phyloP scores from a whole-genome alignment of 345 rosid genomes.

The Camelina sativa region DNA sequence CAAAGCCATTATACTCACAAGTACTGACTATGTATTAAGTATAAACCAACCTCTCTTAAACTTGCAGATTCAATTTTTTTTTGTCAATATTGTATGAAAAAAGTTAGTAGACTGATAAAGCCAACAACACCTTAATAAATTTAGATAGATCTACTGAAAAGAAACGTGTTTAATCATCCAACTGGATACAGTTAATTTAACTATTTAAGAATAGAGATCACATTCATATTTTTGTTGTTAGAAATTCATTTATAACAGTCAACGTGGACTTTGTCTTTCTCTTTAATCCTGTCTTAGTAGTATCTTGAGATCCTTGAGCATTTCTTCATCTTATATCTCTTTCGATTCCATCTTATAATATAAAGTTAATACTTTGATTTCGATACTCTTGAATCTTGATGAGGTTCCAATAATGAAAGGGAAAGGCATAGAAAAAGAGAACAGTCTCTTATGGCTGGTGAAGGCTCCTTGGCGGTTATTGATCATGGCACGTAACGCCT shows the following conservation, averaged over 20 bases:
- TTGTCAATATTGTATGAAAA: background rate
- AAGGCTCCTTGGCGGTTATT: conserved; percentile 54
- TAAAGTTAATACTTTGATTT: conserved; percentile 2
- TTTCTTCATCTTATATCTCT: conserved; percentile 16
- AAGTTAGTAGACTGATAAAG: background rate
- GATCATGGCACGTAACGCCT: conserved; percentile 54
- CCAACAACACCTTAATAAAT: conserved; percentile 1
- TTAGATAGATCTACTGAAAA: background rate
- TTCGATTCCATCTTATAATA: conserved; percentile 13
- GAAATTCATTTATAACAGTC: background rate
- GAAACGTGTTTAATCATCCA: conserved; percentile 24
- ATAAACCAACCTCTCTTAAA: conserved; percentile 19
- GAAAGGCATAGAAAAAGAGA: conserved; percentile 24
- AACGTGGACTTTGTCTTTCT: conserved; percentile 17
- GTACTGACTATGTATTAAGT: no score
- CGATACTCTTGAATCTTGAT: conserved; percentile 20
- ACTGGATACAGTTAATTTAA: background rate
- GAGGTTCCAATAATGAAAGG: conserved; percentile 32
- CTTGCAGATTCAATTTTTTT: background rate
- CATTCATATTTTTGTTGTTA: conserved; percentile 17
- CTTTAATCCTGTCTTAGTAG: conserved; percentile 25
- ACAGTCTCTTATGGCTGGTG: conserved; percentile 26
- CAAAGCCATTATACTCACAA: background rate
- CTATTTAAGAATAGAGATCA: background rate
- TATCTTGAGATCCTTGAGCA: conserved; percentile 3